Percentiles rank a stretch among this genome's conserved stretches.
Evolutionary conservation across 2,329 filamentous ascomycete genomes (phyloP).

Genomic region (Microsporum ferrugineum): DNA sequence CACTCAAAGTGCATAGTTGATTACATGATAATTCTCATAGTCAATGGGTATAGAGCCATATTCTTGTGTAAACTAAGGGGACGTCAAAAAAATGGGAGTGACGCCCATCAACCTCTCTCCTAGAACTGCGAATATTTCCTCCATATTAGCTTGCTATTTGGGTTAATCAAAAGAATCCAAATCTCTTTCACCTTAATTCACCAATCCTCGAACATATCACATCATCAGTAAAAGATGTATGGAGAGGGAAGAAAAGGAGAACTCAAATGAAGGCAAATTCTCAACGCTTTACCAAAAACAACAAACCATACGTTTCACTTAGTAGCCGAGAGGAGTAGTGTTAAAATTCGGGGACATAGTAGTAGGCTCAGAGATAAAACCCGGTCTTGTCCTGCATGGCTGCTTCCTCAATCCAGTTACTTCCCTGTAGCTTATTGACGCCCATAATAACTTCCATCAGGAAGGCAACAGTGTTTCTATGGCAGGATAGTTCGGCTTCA

Average conservation of each 20-base stretch:
- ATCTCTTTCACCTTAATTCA: background rate
- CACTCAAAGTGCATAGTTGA: too few species aligned
- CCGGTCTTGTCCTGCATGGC: background rate
- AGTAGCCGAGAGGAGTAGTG: too few species aligned
- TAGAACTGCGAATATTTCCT: too few species aligned
- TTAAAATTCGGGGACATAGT: too few species aligned
- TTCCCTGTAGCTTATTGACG: background rate
- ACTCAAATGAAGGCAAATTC: background rate
- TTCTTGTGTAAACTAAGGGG: too few species aligned
- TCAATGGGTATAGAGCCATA: too few species aligned
- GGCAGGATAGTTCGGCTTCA: background rate
- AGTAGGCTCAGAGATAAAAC: background rate
- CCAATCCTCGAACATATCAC: background rate
- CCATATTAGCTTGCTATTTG: background rate
- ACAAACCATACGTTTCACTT: too few species aligned
- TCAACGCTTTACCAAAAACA: too few species aligned
- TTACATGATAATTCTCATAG: too few species aligned
- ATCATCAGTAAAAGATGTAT: background rate
- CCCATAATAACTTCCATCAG: background rate
- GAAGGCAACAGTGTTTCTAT: background rate
- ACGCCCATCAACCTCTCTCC: background rate
- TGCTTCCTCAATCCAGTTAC: slow-evolving; percentile 1
- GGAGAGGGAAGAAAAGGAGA: too few species aligned
- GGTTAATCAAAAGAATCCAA: background rate
- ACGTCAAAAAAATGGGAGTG: background rate